phyloP scores from a whole-genome alignment of 2,329 filamentous ascomycete species.

The Exophiala oligosperma region DNA sequence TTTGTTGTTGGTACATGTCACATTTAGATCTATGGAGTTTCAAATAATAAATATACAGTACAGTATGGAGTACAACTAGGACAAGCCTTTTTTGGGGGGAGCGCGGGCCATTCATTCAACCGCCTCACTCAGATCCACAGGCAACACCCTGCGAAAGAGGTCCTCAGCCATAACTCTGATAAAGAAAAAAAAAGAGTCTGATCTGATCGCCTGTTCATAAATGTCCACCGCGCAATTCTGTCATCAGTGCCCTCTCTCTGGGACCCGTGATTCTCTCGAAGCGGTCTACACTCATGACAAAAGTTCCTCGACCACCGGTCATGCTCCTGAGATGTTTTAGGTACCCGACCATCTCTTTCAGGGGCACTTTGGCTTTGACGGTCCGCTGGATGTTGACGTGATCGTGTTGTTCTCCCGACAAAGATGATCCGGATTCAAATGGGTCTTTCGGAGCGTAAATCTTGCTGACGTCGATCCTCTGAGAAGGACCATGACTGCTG shows the following conservation, averaged over 20 bases:
- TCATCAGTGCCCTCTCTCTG: constrained; percentile 58
- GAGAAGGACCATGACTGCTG: constrained; percentile 31
- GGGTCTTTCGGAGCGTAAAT: constrained; percentile 90
- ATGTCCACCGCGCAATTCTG: constrained; percentile 40
- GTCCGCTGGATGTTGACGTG: constrained; percentile 52
- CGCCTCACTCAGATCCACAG: not conserved
- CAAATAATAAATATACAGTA: not conserved
- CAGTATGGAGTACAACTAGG: not conserved
- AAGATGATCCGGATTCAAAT: constrained; percentile 54
- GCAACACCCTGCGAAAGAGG: not conserved
- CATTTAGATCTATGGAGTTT: not conserved
- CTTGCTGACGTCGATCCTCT: constrained; percentile 64
- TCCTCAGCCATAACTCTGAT: not conserved
- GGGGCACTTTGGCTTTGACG: constrained; percentile 82
- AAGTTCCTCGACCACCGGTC: constrained; percentile 79
- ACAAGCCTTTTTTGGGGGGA: not conserved
- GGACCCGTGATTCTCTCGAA: constrained; percentile 67
- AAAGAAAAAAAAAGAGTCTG: not conserved
- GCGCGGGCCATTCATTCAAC: not conserved
- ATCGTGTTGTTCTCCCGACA: constrained; percentile 29
- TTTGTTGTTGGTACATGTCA: constrained; percentile 6
- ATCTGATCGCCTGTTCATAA: not conserved
- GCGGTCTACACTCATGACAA: constrained; percentile 71
- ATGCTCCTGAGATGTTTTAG: constrained; percentile 83
- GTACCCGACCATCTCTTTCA: constrained; percentile 97